Conservation (phyloP, 371 early-diverging fungal genomes). For the Chytridiales sp. region DNA sequence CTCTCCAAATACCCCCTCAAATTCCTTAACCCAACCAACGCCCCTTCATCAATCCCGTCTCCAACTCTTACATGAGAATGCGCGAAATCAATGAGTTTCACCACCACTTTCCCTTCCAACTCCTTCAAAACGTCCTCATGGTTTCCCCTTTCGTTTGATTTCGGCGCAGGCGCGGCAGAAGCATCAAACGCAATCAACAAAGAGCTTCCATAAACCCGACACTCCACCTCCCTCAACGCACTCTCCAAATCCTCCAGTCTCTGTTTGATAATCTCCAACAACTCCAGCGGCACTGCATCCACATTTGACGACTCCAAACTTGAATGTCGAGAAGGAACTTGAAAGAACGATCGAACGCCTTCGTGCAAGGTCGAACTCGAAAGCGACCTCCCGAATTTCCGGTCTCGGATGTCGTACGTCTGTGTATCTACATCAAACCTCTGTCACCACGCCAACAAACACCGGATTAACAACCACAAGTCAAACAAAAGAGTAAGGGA, state of each 20-base stretch:
- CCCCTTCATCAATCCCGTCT: conserved; percentile 37
- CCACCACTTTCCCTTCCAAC: conserved; percentile 7
- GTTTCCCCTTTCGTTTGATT: too few species aligned
- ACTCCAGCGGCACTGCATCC: background rate
- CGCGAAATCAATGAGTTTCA: conserved; percentile 47
- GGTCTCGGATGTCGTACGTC: conserved; percentile 12
- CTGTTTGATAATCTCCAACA: background rate
- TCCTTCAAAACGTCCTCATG: too few species aligned
- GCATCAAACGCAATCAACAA: conserved; percentile 39
- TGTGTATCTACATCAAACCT: conserved; percentile 19
- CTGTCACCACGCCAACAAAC: conserved; percentile 9
- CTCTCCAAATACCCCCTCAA: conserved; percentile 26
- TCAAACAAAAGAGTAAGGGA: background rate
- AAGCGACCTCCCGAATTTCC: conserved; percentile 32
- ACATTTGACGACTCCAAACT: background rate
- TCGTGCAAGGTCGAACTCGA: conserved; percentile 25
- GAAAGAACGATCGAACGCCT: background rate
- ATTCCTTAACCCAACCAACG: conserved; percentile 39
- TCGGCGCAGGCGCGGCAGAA: too few species aligned
- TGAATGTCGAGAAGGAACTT: background rate
- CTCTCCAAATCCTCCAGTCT: conserved; percentile 2
- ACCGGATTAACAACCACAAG: conserved; percentile 4
- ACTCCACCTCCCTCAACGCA: conserved; percentile 5
- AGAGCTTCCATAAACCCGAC: conserved; percentile 34
- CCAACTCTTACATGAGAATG: conserved; percentile 29